Percentiles rank a stretch among this genome's conserved stretches.
Evolutionary conservation across 2,329 filamentous ascomycete genomes (phyloP).

Genomic region (Pyrenophora tritici-repentis): DNA sequence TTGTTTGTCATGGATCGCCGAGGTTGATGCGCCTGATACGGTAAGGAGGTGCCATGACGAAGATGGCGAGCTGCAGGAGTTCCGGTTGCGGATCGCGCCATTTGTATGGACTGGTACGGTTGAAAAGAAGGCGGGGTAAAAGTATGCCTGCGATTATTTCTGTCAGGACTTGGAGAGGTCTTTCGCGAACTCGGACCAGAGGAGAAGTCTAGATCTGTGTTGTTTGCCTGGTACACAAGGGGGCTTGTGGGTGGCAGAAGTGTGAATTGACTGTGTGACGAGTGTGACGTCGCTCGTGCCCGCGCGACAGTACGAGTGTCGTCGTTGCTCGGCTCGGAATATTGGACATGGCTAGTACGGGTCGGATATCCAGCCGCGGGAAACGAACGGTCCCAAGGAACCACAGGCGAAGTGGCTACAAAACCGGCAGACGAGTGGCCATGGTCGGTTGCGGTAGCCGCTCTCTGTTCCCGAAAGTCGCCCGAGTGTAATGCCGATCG

Average conservation of each 20-base stretch:
- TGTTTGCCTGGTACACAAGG: slow-evolving; percentile 84
- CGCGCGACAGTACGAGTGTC: slow-evolving; percentile 45
- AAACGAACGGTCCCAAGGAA: slow-evolving; percentile 61
- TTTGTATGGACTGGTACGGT: slow-evolving; percentile 52
- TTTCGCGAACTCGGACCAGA: slow-evolving; percentile 48
- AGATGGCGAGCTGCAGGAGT: slow-evolving; percentile 44
- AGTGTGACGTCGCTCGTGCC: slow-evolving; percentile 55
- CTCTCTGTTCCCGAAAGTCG: slow-evolving; percentile 61
- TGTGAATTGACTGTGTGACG: slow-evolving; percentile 77
- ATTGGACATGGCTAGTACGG: slow-evolving; percentile 18
- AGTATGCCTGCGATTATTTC: slow-evolving; percentile 69
- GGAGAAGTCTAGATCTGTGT: slow-evolving; percentile 73
- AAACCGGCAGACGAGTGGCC: slow-evolving; percentile 17
- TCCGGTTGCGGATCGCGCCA: slow-evolving; percentile 36
- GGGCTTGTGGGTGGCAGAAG: slow-evolving; percentile 91
- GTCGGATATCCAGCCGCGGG: slow-evolving; percentile 44
- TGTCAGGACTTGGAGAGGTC: slow-evolving; percentile 52
- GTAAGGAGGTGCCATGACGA: slow-evolving; percentile 64
- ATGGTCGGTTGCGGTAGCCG: slow-evolving; percentile 24
- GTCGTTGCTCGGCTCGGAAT: slow-evolving; percentile 20
- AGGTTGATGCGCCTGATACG: slow-evolving; percentile 79
- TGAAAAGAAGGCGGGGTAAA: slow-evolving; percentile 67
- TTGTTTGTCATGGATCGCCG: slow-evolving; percentile 72
- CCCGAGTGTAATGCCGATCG: slow-evolving; percentile 72
- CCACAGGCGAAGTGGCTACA: slow-evolving; percentile 58